phyloP scores from a whole-genome alignment of 192 early-diverging fungal genomes.

The Funneliformis mosseae region DNA sequence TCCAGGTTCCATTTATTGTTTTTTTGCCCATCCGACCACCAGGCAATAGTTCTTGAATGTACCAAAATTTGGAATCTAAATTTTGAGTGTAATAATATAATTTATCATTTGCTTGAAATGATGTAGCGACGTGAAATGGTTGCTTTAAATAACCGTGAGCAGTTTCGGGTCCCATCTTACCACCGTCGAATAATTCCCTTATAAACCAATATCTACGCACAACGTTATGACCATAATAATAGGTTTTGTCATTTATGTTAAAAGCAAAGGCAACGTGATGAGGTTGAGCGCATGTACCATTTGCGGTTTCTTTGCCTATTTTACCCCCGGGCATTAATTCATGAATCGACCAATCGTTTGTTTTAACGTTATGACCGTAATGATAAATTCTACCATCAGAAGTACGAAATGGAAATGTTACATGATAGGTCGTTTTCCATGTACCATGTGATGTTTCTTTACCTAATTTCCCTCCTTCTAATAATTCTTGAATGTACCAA shows the following conservation, averaged over 20 bases:
- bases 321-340: not conserved
- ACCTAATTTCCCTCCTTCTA: conserved; percentile 1
- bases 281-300: not conserved
- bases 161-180: not conserved
- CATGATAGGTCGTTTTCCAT: not conserved
- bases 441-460: not conserved
- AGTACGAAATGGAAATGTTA: not conserved
- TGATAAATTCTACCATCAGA: not conserved
- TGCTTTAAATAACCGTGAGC: not conserved
- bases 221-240: conserved; percentile 5
- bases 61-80: not conserved
- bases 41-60: not conserved
- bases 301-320: not conserved
- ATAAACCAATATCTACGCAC: conserved; percentile 3
- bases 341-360: not conserved
- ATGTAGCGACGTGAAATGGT: not conserved
- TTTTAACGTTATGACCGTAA: not conserved
- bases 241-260: not conserved
- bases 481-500: conserved; percentile 17
- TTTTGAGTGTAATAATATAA: conserved; percentile 1
- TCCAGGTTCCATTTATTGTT: not conserved
- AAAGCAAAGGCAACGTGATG: not conserved
- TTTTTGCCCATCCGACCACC: conserved; percentile 9
- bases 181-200: conserved; percentile 10
- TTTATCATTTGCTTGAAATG: not conserved